Base-by-base conservation (phyloP, 441 rosid genomes). In the Flueggea neowawraea region DNA sequence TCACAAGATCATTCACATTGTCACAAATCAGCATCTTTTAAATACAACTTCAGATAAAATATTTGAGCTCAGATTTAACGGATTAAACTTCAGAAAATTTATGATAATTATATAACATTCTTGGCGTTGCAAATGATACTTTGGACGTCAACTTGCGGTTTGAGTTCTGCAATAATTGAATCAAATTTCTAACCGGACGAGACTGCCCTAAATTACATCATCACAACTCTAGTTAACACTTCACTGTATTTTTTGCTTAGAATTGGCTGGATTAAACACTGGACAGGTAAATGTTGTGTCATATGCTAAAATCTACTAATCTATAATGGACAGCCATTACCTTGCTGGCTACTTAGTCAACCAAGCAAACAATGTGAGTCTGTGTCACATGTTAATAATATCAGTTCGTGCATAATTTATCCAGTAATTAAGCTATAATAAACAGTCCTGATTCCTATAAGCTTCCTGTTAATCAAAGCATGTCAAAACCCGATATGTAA, bases 271-370 rank as follows among this genome's bases (percentile, higher is more conserved):
- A 33, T 11, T 9, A 44, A 41, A 36, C 53, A 53, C 33, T 13
- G 43, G 50, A 45, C 64, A 36, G 32, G 57, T 17, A 48, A 55
- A 5, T 22, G 2, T 55, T 51, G 44, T 16, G 52, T 15, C 52
- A 14, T 3, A 22, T 47, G 55, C 32, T 28, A 47, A 51, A 12
- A 58, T 53, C 54, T 53, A 31, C 52, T 31, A 52, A 52, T 48
- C 43, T 54, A 31, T 45, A 51, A 51, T 53, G 56, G 69, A 54
- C 71, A 66, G 54, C 75, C 57, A 39, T 16, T n/a, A 36, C 52
- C 16, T 36, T 48, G 64, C 75, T 71, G 71, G 71, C 64, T 58
- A 16, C 6, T 43, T 52, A 57, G 68, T 66, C 71, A 72, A 58
- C 68, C 58, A 58, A 61, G 41, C 41, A 36, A 36, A 36, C 41